These are phyloP conservation scores for Kodamaea ohmeri DNA, from an alignment of 1,139 yeast species.

Conservation along the genomic window DNA sequence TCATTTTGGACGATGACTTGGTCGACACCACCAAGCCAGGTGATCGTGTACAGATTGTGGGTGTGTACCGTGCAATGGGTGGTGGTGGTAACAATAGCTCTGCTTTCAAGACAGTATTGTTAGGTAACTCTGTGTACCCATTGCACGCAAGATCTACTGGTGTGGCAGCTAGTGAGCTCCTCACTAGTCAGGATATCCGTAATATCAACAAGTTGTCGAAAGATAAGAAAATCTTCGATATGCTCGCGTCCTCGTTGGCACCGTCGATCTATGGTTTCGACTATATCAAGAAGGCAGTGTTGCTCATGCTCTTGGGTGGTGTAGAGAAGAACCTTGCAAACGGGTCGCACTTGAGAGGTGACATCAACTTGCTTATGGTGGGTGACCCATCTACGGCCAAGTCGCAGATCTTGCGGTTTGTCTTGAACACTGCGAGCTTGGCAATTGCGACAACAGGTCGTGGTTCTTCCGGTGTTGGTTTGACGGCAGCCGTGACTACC, in stretches of 20 bases:
- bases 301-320: constrained; percentile 91
- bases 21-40: constrained; percentile 95
- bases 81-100: constrained; percentile 66
- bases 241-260: constrained; percentile 82
- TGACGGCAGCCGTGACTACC: constrained; percentile 96
- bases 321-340: constrained; percentile 90
- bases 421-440: constrained; percentile 86
- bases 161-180: constrained; percentile 69
- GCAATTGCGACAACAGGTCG: constrained; percentile 99
- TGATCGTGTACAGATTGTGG: constrained; percentile 91
- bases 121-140: constrained; percentile 88
- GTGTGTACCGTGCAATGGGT: constrained; percentile 90
- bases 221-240: constrained; percentile 66
- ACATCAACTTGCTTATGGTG: constrained; percentile 90
- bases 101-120: constrained; percentile 73
- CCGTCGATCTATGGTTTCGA: constrained; percentile 96
- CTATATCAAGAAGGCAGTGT: constrained; percentile 84
- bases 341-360: constrained; percentile 98
- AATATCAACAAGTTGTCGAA: constrained; percentile 78
- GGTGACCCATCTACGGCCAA: constrained; percentile 99
- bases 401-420: constrained; percentile 91
- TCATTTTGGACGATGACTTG: constrained; percentile 87
- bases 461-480: constrained; percentile 99
- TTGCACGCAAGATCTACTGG: constrained; percentile 87
- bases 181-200: constrained; percentile 81